Conservation (phyloP, 495 filamentous ascomycete genomes). For the Lepraria neglecta region DNA sequence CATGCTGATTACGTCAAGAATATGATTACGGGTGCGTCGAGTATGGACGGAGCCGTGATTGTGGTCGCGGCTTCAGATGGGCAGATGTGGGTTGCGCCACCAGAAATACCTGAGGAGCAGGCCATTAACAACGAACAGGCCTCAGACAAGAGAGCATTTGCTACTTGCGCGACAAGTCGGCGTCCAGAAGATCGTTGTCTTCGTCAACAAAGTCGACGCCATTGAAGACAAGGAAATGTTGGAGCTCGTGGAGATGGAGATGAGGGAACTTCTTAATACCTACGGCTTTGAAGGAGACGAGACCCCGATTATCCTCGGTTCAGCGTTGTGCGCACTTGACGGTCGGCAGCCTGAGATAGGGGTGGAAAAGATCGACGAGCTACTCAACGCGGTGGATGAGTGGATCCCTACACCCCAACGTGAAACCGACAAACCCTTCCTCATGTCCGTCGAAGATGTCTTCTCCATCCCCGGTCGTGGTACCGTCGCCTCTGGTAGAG, state of each 20-base stretch:
- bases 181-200: slow-evolving; percentile 95
- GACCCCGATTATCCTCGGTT: slow-evolving; percentile 92
- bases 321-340: slow-evolving; percentile 93
- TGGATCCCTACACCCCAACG: slow-evolving; percentile 95
- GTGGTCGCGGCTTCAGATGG: slow-evolving; percentile 97
- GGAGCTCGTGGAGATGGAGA: slow-evolving; percentile 99
- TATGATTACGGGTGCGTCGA: slow-evolving; percentile 97
- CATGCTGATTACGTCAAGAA: slow-evolving; percentile 99
- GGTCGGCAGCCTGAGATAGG: slow-evolving; percentile 82
- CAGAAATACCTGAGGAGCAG: not conserved
- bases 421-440: slow-evolving; percentile 91
- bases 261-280: slow-evolving; percentile 85
- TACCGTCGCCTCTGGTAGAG: slow-evolving; percentile 92
- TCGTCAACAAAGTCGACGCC: slow-evolving; percentile 98
- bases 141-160: slow-evolving; percentile 97
- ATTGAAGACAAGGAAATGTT: slow-evolving; percentile 98
- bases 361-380: slow-evolving; percentile 73
- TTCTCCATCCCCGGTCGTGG: slow-evolving; percentile 98
- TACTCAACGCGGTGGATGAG: slow-evolving; percentile 81
- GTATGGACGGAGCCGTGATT: slow-evolving; percentile 97
- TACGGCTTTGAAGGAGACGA: slow-evolving; percentile 98
- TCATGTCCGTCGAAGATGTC: slow-evolving; percentile 97
- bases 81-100: slow-evolving; percentile 64
- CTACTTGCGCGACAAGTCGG: slow-evolving; percentile 96
- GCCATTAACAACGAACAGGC: slow-evolving; percentile 45